Evolutionary conservation across 352 stramenopile species (phyloP).

Genomic region (Globisporangium parvum): DNA sequence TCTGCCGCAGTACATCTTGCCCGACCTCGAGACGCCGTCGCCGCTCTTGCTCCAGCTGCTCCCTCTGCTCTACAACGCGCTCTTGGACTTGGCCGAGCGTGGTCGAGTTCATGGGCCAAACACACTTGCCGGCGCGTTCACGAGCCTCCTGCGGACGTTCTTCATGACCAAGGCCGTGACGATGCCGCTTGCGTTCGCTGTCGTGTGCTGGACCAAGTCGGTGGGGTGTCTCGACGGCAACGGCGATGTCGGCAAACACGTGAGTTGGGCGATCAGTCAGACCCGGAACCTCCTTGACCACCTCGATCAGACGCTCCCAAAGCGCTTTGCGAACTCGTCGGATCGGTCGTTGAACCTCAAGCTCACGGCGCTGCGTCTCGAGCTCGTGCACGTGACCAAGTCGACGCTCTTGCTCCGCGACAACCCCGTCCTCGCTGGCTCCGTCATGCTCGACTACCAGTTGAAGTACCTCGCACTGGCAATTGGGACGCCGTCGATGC

Average conservation of each 20-base stretch:
- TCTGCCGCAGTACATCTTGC: slow-evolving; percentile 14
- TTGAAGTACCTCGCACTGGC: slow-evolving; percentile 19
- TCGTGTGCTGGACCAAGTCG: slow-evolving; percentile 27
- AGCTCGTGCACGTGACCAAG: slow-evolving; percentile 10
- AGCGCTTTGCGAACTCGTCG: slow-evolving; percentile 12
- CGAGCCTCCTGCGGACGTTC: slow-evolving; percentile 18
- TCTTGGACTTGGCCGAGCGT: background rate
- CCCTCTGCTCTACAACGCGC: slow-evolving; percentile 16
- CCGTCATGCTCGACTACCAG: slow-evolving; percentile 19
- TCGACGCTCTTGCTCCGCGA: slow-evolving; percentile 7
- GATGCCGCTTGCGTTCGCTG: slow-evolving; percentile 22
- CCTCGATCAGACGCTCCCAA: slow-evolving; percentile 13
- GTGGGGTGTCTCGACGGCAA: slow-evolving; percentile 25
- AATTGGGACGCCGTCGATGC: slow-evolving; percentile 21
- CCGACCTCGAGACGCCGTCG: slow-evolving; percentile 10
- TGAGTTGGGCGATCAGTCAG: slow-evolving; percentile 23
- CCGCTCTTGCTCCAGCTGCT: slow-evolving; percentile 20
- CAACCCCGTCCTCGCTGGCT: slow-evolving; percentile 25
- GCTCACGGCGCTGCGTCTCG: slow-evolving; percentile 3
- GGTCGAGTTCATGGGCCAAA: slow-evolving; percentile 10
- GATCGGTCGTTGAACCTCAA: slow-evolving; percentile 12
- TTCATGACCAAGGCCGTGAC: slow-evolving; percentile 19
- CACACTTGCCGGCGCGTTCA: slow-evolving; percentile 1
- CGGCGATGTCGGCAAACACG: slow-evolving; percentile 9
- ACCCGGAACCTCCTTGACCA: slow-evolving; percentile 14